A percentile compares a stretch with the other conserved stretches of the same genome.
Conservation (phyloP, 2,329 filamentous ascomycete genomes). For the Verticillium dahliae region DNA sequence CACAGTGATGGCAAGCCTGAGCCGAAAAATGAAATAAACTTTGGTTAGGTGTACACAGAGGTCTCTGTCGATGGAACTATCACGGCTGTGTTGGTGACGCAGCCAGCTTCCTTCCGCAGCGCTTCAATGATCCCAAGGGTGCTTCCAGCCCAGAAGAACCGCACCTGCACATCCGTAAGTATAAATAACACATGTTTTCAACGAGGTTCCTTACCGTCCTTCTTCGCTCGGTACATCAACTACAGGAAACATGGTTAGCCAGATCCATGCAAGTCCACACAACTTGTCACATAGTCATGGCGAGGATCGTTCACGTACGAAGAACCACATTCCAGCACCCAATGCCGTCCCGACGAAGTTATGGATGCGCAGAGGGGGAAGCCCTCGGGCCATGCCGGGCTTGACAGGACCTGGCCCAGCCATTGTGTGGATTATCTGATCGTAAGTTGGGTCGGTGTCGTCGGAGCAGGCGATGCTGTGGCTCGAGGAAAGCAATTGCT, state of each 20-base stretch:
- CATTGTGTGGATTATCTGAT: constrained; percentile 7
- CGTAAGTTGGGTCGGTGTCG: background rate
- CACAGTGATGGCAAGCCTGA: background rate
- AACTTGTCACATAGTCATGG: background rate
- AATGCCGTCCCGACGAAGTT: constrained; percentile 80
- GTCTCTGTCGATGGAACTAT: background rate
- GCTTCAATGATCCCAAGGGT: constrained; percentile 86
- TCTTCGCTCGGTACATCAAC: constrained; percentile 94
- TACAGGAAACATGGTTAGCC: constrained; percentile 28
- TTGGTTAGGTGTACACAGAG: background rate
- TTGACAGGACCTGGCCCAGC: constrained; percentile 16
- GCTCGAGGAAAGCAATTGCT: background rate
- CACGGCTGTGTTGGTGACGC: background rate
- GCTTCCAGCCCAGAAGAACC: constrained; percentile 84
- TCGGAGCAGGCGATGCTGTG: background rate
- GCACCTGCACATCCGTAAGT: constrained; percentile 39
- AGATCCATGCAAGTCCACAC: background rate
- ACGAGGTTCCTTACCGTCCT: constrained; percentile 60
- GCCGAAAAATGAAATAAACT: background rate
- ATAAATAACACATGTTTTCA: background rate
- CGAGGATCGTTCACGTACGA: constrained; percentile 43
- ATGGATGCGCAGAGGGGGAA: constrained; percentile 49
- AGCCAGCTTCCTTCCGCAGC: background rate
- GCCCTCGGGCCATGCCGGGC: constrained; percentile 10
- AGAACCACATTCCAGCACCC: constrained; percentile 98